phyloP scores from a whole-genome alignment of 108 stramenopile species.

The Cyclotella atomus region DNA sequence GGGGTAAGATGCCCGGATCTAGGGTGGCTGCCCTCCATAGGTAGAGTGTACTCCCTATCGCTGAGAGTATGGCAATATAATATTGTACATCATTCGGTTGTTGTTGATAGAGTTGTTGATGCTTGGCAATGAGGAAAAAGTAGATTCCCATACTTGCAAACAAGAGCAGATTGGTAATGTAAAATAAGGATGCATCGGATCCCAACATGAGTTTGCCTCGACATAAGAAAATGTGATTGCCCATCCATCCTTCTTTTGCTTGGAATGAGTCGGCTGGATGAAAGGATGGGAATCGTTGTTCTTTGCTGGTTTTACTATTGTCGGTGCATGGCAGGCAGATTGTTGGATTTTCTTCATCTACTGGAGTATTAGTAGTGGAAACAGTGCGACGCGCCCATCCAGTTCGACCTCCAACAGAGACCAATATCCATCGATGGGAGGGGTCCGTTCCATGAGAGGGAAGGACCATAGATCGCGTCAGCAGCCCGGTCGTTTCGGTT shows the following conservation, averaged over 20 bases:
- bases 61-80: constrained; percentile 45
- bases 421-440: constrained; percentile 79
- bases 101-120: too few relatives aligned
- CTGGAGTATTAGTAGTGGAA: background rate
- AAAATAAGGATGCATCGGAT: constrained; percentile 75
- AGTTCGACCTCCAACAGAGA: constrained; percentile 79
- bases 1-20: constrained; percentile 88
- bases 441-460: constrained; percentile 87
- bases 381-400: constrained; percentile 75
- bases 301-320: background rate
- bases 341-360: background rate
- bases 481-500: constrained; percentile 70
- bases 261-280: constrained; percentile 58
- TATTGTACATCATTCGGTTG: constrained; percentile 42
- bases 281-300: constrained; percentile 40
- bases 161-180: constrained; percentile 78
- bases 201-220: constrained; percentile 88
- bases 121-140: too few relatives aligned
- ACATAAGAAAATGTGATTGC: constrained; percentile 85
- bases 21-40: constrained; percentile 78
- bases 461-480: constrained; percentile 78
- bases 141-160: constrained; percentile 49
- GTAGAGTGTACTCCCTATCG: constrained; percentile 36
- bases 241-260: constrained; percentile 87
- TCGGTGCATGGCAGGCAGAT: background rate